Percentiles rank a stretch among this genome's conserved stretches.
Evolutionary conservation across 345 rosid genomes (phyloP).

Genomic region (Gossypium stocksii): DNA sequence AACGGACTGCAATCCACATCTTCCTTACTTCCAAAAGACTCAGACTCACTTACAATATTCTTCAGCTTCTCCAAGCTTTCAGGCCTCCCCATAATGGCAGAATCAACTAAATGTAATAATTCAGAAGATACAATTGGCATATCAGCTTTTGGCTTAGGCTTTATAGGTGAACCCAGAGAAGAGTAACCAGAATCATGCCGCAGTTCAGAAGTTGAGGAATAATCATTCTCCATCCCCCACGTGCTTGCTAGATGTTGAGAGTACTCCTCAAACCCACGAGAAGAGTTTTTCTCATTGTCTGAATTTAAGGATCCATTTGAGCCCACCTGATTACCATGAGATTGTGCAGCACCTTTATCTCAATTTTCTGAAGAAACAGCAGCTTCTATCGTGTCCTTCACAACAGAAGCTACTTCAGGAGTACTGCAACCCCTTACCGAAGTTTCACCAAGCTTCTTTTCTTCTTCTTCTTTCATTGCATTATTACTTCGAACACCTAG

Average conservation of each 20-base stretch:
- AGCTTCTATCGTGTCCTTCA: conserved; percentile 28
- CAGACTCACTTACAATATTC: conserved; percentile 74
- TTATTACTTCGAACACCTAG: conserved; percentile 24
- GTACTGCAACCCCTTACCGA: conserved; percentile 22
- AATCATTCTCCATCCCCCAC: conserved; percentile 31
- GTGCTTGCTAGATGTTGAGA: conserved; percentile 27
- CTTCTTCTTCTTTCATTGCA: conserved; percentile 70
- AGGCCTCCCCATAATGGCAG: conserved; percentile 97
- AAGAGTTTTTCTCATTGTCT: conserved; percentile 36
- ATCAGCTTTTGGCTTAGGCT: conserved; percentile 54
- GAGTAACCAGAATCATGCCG: conserved; percentile 52
- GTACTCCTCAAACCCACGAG: conserved; percentile 34
- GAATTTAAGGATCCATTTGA: conserved; percentile 37
- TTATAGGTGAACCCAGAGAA: conserved; percentile 60
- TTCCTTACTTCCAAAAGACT: conserved; percentile 67
- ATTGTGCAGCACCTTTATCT: conserved; percentile 34
- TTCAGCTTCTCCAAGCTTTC: conserved; percentile 85
- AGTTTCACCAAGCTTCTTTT: conserved; percentile 40
- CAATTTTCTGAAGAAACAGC: conserved; percentile 68
- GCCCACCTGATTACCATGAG: conserved; percentile 24
- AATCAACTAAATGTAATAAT: conserved; percentile 93
- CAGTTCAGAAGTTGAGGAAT: conserved; percentile 31
- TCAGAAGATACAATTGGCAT: conserved; percentile 96
- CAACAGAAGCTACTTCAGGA: conserved; percentile 26
- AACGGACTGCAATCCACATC: conserved; percentile 73